These are phyloP conservation scores for Pleurotus djamor DNA, from an alignment of 768 basidiomycete genomes.

Conservation along the genomic window DNA sequence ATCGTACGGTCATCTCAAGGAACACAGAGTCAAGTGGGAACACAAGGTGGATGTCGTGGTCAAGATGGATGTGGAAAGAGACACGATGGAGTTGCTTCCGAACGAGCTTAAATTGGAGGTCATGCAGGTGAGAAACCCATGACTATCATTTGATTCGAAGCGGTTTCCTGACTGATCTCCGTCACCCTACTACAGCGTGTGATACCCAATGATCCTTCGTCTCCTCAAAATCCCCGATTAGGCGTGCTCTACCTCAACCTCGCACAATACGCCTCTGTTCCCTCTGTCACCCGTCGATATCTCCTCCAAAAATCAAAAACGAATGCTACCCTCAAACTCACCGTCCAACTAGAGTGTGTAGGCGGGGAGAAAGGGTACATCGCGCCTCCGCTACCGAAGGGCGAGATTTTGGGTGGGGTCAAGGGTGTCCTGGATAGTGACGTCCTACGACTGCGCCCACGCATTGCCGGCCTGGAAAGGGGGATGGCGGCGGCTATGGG, in stretches of 20 bases:
- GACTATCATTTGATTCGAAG: background rate
- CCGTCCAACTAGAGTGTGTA: slow-evolving; percentile 51
- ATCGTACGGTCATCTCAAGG: slow-evolving; percentile 53
- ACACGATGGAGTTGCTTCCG: slow-evolving; percentile 47
- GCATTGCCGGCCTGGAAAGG: slow-evolving; percentile 45
- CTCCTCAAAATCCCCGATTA: slow-evolving; percentile 57
- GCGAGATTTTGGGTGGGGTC: slow-evolving; percentile 71
- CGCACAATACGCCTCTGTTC: slow-evolving; percentile 71
- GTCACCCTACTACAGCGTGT: slow-evolving; percentile 29
- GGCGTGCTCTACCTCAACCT: slow-evolving; percentile 71
- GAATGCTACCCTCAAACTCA: slow-evolving; percentile 76
- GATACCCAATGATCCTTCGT: slow-evolving; percentile 50
- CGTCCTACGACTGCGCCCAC: slow-evolving; percentile 48
- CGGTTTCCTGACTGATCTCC: background rate
- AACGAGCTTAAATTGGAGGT: slow-evolving; percentile 67
- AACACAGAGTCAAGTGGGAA: slow-evolving; percentile 66
- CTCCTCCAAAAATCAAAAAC: slow-evolving; percentile 72
- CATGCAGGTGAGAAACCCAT: slow-evolving; percentile 33
- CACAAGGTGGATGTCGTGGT: slow-evolving; percentile 55
- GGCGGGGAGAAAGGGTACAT: slow-evolving; percentile 54
- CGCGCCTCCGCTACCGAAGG: slow-evolving; percentile 68
- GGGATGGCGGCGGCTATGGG: slow-evolving; percentile 43
- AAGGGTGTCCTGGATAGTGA: slow-evolving; percentile 59
- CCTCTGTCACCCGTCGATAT: slow-evolving; percentile 59
- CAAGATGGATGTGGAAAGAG: slow-evolving; percentile 57